These are phyloP conservation scores for Aspergillus sp. DNA, from an alignment of 2,329 filamentous ascomycete species.

Conservation along the genomic window DNA sequence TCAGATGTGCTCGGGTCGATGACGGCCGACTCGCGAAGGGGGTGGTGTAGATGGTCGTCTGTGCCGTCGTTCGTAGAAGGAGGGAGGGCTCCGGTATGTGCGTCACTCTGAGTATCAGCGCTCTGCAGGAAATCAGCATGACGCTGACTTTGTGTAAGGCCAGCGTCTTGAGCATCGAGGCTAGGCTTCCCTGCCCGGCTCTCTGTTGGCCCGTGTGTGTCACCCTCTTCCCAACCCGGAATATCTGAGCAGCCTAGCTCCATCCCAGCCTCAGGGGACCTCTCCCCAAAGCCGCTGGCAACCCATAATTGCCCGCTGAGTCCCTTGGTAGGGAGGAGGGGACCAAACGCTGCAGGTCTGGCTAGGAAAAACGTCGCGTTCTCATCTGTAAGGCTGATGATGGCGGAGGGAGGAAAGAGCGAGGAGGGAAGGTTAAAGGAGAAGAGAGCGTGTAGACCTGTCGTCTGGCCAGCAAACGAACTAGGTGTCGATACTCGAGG, in stretches of 20 bases:
- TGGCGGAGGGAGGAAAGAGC: slow-evolving; percentile 91
- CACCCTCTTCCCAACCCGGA: slow-evolving; percentile 77
- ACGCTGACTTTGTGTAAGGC: slow-evolving; percentile 25
- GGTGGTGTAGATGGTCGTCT: slow-evolving; percentile 78
- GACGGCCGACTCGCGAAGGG: slow-evolving; percentile 50
- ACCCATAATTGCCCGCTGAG: slow-evolving; percentile 92
- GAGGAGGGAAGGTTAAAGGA: slow-evolving; percentile 78
- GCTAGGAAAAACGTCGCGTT: slow-evolving; percentile 97
- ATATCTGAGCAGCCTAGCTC: slow-evolving; percentile 96
- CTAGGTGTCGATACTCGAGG: slow-evolving; percentile 43
- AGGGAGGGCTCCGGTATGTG: slow-evolving; percentile 19
- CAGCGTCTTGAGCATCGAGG: slow-evolving; percentile 28
- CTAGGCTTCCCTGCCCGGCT: slow-evolving; percentile 29
- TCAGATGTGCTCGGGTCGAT: slow-evolving; percentile 39
- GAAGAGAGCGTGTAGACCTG: slow-evolving; percentile 63
- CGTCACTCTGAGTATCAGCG: slow-evolving; percentile 22
- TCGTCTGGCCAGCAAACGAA: slow-evolving; percentile 44
- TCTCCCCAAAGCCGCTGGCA: slow-evolving; percentile 85
- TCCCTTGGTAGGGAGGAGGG: slow-evolving; percentile 72
- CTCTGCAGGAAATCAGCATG: slow-evolving; percentile 32
- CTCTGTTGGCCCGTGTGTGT: slow-evolving; percentile 38
- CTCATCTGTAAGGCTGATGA: slow-evolving; percentile 95
- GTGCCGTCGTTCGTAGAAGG: slow-evolving; percentile 70
- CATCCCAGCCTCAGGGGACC: slow-evolving; percentile 65
- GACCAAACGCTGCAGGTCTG: slow-evolving; percentile 90